Evolutionary conservation across 106 monocot genomes (phyloP).

Genomic region (Acorus gramineus): DNA sequence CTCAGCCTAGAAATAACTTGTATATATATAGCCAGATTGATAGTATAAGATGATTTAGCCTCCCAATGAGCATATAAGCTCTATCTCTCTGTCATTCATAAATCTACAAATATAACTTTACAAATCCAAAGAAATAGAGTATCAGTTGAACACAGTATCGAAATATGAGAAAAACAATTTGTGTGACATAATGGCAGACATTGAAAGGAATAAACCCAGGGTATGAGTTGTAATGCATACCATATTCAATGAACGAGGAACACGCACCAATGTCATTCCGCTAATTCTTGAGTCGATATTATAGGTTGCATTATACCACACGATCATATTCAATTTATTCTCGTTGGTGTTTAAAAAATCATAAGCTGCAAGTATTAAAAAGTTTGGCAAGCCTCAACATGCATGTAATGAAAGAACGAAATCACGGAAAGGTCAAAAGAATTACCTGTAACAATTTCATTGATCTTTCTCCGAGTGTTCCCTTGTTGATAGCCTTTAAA

Average conservation of each 20-base stretch:
- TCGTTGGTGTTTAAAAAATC: conserved; percentile 33
- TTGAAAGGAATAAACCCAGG: too few relatives aligned
- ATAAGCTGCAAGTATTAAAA: conserved; percentile 23
- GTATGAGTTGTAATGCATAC: conserved; percentile 1
- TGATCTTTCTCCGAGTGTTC: conserved; percentile 22
- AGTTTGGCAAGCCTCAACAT: too few relatives aligned
- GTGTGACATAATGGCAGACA: too few relatives aligned
- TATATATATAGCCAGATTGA: too few relatives aligned
- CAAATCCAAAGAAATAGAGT: too few relatives aligned
- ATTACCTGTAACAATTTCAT: conserved; percentile 51
- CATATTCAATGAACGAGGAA: conserved; percentile 26
- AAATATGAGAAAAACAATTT: too few relatives aligned
- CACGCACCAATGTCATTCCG: conserved; percentile 7
- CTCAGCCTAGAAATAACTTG: too few relatives aligned
- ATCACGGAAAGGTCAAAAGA: neutral
- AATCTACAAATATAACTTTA: too few relatives aligned
- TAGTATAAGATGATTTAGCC: too few relatives aligned
- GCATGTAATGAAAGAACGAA: neutral
- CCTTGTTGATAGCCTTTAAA: conserved; percentile 31
- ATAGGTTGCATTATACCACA: conserved; percentile 34
- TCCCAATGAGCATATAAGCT: too few relatives aligned
- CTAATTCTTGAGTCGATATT: neutral
- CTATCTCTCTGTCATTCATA: too few relatives aligned
- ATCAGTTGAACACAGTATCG: too few relatives aligned
- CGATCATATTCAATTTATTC: conserved; percentile 14